A percentile compares a stretch with the other conserved stretches of the same genome.
Conservation (phyloP, 768 basidiomycete genomes). For the Auricularia cornea region DNA sequence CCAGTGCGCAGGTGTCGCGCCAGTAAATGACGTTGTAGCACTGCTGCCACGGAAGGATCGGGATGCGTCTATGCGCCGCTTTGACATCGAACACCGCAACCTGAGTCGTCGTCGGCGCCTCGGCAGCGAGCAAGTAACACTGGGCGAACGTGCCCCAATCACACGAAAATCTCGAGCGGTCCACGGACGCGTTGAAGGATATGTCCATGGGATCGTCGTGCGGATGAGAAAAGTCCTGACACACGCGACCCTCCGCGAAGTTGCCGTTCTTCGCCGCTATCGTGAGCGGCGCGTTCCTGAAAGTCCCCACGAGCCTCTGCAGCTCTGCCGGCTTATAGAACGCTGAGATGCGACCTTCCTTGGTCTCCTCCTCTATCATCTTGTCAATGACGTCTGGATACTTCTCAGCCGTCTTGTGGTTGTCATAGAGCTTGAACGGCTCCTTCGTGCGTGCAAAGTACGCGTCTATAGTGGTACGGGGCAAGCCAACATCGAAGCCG, state of each 20-base stretch:
- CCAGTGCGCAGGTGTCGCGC: neutral
- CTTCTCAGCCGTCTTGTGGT: neutral
- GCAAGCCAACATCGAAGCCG: neutral
- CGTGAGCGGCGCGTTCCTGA: constrained; percentile 22
- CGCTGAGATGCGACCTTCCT: neutral
- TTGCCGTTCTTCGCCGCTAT: constrained; percentile 7
- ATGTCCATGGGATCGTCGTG: constrained; percentile 11
- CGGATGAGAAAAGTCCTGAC: constrained; percentile 24
- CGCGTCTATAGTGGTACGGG: neutral
- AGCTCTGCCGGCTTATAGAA: constrained; percentile 10
- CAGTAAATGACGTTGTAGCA: constrained; percentile 18
- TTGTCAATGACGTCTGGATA: neutral
- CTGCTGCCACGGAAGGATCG: constrained; percentile 28
- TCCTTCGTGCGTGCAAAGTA: neutral
- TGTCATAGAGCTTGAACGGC: neutral
- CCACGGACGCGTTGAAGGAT: constrained; percentile 25
- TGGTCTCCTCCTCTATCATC: neutral
- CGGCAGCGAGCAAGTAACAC: constrained; percentile 10
- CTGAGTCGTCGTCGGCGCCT: constrained; percentile 25
- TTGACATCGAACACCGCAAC: too few relatives aligned
- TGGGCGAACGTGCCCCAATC: constrained; percentile 32
- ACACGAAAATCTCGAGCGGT: constrained; percentile 23
- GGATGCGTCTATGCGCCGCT: too few relatives aligned
- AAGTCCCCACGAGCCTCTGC: constrained; percentile 21
- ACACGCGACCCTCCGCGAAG: too few relatives aligned